phyloP scores from a whole-genome alignment of 495 filamentous ascomycete genomes.

The Penicillium flavigenum region DNA sequence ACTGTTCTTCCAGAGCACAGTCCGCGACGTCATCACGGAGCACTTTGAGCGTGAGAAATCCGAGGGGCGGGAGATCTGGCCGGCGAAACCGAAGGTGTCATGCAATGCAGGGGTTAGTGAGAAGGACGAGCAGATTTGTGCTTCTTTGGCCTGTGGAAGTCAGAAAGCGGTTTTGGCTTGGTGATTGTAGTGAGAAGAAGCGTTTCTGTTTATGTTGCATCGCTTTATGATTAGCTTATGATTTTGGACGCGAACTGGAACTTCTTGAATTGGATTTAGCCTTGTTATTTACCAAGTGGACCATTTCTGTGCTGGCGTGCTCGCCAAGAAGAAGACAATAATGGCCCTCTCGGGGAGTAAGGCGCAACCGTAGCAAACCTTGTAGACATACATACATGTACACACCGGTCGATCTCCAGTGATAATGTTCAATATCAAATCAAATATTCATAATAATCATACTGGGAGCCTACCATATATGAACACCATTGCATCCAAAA shows the following conservation, averaged over 20 bases:
- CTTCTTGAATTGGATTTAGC: not conserved
- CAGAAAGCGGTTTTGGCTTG: constrained; percentile 31
- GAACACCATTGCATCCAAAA: not conserved
- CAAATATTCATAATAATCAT: constrained; percentile 14
- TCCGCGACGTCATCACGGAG: constrained; percentile 41
- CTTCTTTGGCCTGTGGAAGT: constrained; percentile 26
- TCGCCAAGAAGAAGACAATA: no score
- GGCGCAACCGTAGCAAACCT: not conserved
- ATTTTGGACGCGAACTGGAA: not conserved
- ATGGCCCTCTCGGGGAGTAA: not conserved
- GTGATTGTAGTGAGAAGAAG: constrained; percentile 16
- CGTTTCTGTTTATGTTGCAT: not conserved
- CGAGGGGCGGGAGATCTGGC: constrained; percentile 42
- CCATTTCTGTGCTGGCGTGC: no score
- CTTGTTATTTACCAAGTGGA: not conserved
- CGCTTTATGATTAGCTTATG: not conserved
- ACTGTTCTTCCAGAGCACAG: constrained; percentile 47
- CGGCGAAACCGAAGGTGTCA: constrained; percentile 35
- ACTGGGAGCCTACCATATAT: not conserved
- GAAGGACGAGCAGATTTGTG: constrained; percentile 32
- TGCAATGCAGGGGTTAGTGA: constrained; percentile 24
- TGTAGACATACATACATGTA: not conserved
- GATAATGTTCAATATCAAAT: not conserved
- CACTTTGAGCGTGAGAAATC: constrained; percentile 43
- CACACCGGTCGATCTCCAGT: not conserved